These are phyloP conservation scores for Cyberlindnera americana DNA, from an alignment of 805 yeast species.

Conservation along the genomic window DNA sequence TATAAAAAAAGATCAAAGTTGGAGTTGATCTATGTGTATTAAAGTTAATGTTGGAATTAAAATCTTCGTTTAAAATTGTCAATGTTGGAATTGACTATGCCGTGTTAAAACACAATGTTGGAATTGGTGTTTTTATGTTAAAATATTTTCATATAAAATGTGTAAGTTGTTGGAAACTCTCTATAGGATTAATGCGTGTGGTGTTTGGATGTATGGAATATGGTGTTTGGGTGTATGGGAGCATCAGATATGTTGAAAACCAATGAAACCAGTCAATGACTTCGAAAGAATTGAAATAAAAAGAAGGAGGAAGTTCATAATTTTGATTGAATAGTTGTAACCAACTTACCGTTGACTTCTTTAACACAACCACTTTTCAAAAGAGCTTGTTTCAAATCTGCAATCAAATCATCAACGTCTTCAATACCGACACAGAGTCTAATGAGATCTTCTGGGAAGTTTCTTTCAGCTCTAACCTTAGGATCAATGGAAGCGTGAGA, in stretches of 20 bases:
- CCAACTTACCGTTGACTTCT: constrained; percentile 28
- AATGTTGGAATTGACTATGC: constrained; percentile 21
- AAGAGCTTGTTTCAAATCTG: constrained; percentile 73
- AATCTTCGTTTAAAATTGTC: constrained; percentile 1
- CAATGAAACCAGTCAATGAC: constrained; percentile 5
- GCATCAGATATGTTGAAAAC: constrained; percentile 10
- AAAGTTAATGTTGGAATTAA: constrained; percentile 23
- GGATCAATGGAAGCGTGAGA: constrained; percentile 96
- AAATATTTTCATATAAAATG: neutral
- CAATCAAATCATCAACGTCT: constrained; percentile 71
- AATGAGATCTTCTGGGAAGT: constrained; percentile 87
- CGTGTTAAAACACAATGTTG: constrained; percentile 17
- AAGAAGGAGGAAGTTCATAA: constrained; percentile 12
- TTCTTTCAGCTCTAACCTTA: constrained; percentile 80
- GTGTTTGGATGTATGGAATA: no score
- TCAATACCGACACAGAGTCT: constrained; percentile 93
- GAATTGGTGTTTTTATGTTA: constrained; percentile 7
- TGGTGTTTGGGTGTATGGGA: no score
- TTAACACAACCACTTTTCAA: constrained; percentile 56
- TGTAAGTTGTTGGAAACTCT: constrained; percentile 10
- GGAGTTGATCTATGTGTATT: constrained; percentile 7
- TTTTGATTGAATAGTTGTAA: constrained; percentile 21
- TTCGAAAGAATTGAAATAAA: neutral
- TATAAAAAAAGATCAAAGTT: constrained; percentile 6
- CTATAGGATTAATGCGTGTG: no score